Percentiles rank a stretch among this genome's conserved stretches.
These are phyloP conservation scores for Trichoderma orchidacearum DNA, from an alignment of 495 filamentous ascomycete species.

Conservation along the genomic window DNA sequence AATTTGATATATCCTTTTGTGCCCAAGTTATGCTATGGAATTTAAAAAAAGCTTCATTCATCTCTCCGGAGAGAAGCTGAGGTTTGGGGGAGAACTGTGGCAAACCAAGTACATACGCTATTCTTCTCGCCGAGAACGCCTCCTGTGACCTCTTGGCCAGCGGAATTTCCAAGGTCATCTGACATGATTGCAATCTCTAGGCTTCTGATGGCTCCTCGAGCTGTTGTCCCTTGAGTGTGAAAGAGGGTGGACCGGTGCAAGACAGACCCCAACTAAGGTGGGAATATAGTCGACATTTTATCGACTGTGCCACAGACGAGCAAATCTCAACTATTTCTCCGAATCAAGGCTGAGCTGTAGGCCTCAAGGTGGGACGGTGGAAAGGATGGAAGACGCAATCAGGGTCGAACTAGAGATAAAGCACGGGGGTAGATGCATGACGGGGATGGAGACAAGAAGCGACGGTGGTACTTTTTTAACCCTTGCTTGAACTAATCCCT, in stretches of 20 bases:
- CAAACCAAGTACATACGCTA: neutral
- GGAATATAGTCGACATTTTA: neutral
- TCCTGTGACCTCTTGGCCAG: neutral
- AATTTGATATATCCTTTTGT: neutral
- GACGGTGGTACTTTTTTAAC: neutral
- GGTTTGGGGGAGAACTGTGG: neutral
- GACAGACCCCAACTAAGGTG: neutral
- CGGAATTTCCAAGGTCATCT: neutral
- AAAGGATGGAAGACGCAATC: neutral
- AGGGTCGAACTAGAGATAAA: neutral
- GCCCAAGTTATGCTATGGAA: neutral
- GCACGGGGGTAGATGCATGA: neutral
- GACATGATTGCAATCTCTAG: neutral
- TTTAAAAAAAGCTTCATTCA: neutral
- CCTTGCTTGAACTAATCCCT: neutral
- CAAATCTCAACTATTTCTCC: neutral
- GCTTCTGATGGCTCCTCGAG: neutral
- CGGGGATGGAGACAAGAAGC: neutral
- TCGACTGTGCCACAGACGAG: neutral
- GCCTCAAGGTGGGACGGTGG: too few relatives aligned
- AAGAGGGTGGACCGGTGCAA: neutral
- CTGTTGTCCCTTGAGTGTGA: neutral
- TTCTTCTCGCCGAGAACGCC: neutral
- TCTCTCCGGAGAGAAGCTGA: neutral
- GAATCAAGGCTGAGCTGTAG: neutral